Evolutionary conservation across 2,329 filamentous ascomycete species (phyloP).

Genomic region (Botryotinia calthae): DNA sequence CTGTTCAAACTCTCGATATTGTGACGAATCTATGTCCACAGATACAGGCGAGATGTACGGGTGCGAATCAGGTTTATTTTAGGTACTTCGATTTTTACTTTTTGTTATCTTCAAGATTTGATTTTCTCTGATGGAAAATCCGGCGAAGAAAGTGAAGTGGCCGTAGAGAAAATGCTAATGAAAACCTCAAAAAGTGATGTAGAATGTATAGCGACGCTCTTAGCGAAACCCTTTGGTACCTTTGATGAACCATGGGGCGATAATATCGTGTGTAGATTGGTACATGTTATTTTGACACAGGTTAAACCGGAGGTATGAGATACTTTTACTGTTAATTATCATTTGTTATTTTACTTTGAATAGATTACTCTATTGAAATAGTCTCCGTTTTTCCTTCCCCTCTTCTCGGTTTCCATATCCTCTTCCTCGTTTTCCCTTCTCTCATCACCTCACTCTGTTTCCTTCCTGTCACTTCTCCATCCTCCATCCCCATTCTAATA

Average conservation of each 20-base stretch:
- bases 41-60: conserved; percentile 32
- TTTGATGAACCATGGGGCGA: conserved; percentile 47
- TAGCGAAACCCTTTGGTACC: conserved; percentile 39
- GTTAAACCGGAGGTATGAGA: conserved; percentile 12
- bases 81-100: neutral
- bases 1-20: neutral
- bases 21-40: conserved; percentile 38
- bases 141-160: neutral
- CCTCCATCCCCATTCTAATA: neutral
- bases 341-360: neutral
- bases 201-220: neutral
- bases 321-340: neutral
- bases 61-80: neutral
- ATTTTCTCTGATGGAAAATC: neutral
- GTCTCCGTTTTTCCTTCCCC: neutral
- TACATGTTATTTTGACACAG: conserved; percentile 42
- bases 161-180: neutral
- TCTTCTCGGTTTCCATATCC: rapidly evolving
- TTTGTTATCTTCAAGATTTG: neutral
- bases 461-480: neutral
- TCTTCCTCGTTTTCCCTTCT: rapidly evolving
- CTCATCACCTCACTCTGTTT: neutral
- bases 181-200: neutral
- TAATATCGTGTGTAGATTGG: conserved; percentile 44
- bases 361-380: neutral